These are phyloP conservation scores for Orbilia quercus DNA, from an alignment of 2,329 filamentous ascomycete species.

Conservation along the genomic window DNA sequence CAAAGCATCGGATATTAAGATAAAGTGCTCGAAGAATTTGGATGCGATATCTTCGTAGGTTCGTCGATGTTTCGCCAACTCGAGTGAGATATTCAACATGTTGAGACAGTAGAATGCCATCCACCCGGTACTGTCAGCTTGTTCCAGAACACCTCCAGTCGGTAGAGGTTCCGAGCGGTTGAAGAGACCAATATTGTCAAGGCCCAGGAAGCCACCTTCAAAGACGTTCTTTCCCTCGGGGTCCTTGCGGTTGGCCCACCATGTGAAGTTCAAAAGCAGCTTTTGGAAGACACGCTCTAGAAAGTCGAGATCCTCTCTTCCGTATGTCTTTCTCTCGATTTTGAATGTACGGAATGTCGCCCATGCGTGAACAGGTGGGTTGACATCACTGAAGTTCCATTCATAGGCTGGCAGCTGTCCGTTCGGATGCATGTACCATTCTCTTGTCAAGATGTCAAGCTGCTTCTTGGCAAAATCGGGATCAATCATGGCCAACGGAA, in stretches of 20 bases:
- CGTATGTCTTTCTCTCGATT: conserved; percentile 97
- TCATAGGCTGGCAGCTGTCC: conserved; percentile 86
- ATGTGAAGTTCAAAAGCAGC: conserved; percentile 93
- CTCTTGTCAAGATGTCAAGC: conserved; percentile 91
- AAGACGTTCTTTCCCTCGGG: conserved; percentile 95
- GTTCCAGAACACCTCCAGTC: conserved; percentile 91
- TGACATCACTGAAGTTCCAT: conserved; percentile 94
- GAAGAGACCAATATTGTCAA: conserved; percentile 98
- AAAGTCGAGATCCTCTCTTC: conserved; percentile 92
- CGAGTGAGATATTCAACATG: conserved; percentile 96
- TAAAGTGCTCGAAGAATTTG: conserved; percentile 99
- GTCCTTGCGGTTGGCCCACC: conserved; percentile 96
- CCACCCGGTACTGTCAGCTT: conserved; percentile 97
- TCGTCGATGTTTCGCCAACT: conserved; percentile 92
- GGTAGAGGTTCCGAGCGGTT: conserved; percentile 95
- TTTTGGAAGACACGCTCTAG: conserved; percentile 97
- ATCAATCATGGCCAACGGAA: conserved; percentile 95
- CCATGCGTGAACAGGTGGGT: conserved; percentile 96
- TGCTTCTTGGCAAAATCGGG: conserved; percentile 99
- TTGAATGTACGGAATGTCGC: conserved; percentile 96
- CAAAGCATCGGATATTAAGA: conserved; percentile 98
- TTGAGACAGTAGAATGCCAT: conserved; percentile 97
- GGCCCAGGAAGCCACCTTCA: conserved; percentile 91
- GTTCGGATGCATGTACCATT: conserved; percentile 99
- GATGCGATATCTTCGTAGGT: conserved; percentile 75